Evolutionary conservation across 2,329 filamentous ascomycete species (phyloP), one percentile per base, ranked within the genome.

Genomic region (Botrytis squamosa): DNA sequence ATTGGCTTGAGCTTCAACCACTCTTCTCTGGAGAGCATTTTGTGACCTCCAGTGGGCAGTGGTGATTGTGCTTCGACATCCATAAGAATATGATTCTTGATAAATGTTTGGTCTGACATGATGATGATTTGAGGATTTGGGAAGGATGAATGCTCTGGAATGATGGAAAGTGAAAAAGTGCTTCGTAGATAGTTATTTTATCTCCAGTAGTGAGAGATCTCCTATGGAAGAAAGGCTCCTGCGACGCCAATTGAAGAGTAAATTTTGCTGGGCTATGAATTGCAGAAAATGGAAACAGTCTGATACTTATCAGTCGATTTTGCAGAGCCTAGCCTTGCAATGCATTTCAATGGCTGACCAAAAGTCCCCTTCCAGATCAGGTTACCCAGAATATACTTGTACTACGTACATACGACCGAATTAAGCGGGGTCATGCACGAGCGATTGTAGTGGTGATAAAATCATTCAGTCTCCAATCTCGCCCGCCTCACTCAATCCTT

Each of bases 1-100:
- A 55, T 49, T 20, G 62, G 70, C 29, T 72, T 72, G 29, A 72
- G 22, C 5, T n/a, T 20, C 18, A 42, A 36, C 70, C 62, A 72
- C 4, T 72, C 69, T 22, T 65, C 69, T 33, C 18, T 18, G 8
- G 59, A 49, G 36, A 65, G 22, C 1, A 62, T 3, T 44, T n/a
- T 70, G 29, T 14, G 42, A 1, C 42, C 3, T 49, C 10, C 6
- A 2, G 6, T 25, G 1, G 10, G 7, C 2, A 25, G 20, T 49
- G 42, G 1, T 1, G 49, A 25, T 16, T 36, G 18, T 66, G 29
- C 22, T 18, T n/a, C 42, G 6, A 49, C 1, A 12, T 49, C 64
- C 12, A 38, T 66, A 4, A 25, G 16, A 9, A 36, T 36, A 18
- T 38, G 20, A 33, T n/a, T 38, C 44, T 25, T 20, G 42, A 18